Evolutionary conservation across 192 early-diverging fungal genomes (phyloP), one percentile per base, ranked within the genome.

Genomic region (Coemansia sp.): DNA sequence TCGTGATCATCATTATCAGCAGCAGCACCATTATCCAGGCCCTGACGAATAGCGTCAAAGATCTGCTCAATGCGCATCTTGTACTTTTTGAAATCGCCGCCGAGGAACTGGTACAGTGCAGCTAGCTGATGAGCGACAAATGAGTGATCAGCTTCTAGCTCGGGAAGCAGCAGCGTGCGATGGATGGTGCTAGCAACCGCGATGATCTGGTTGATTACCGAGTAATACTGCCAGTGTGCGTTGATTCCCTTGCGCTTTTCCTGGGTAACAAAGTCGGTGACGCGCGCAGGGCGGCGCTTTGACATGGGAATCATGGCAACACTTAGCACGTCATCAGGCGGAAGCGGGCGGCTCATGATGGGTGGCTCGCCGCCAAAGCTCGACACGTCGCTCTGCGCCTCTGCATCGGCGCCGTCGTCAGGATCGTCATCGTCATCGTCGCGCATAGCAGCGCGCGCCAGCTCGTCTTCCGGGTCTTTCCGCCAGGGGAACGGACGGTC

Each of bases 171-270:
- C 46, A 82, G 64, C 51, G 50, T 71, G 36, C 65, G 71, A 32
- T 82, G 71, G 39, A 82, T 82, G 11, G 60, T 57, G 54, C 74
- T 76, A 14, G 79, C 79, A 5, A 82, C 79, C 0, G 54, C 58
- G 1, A 63, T 64, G 9, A 82, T 76, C 62, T 82, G 79, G 65
- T 82, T 82, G 61, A 82, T 82, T 19, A 82, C 79, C 55, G 75
- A 77, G 67, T 76, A 76, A 65, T 82, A 82, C 68, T 82, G 79
- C 79, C 74, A 82, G 66, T 82, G 79, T 51, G 79, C 79, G 17
- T 82, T 77, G 61, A 82, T 82, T 5, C 79, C 79, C 63, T 60
- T 68, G 63, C 71, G 79, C 32, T 74, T 72, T 57, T 77, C 67
- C 55, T 76, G 70, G 57, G 79, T 67, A 9, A 74, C 71, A 71